Evolutionary conservation across 495 filamentous ascomycete genomes (phyloP), one percentile per base, ranked within the genome.

Genomic region (Trichocladium antarcticum): DNA sequence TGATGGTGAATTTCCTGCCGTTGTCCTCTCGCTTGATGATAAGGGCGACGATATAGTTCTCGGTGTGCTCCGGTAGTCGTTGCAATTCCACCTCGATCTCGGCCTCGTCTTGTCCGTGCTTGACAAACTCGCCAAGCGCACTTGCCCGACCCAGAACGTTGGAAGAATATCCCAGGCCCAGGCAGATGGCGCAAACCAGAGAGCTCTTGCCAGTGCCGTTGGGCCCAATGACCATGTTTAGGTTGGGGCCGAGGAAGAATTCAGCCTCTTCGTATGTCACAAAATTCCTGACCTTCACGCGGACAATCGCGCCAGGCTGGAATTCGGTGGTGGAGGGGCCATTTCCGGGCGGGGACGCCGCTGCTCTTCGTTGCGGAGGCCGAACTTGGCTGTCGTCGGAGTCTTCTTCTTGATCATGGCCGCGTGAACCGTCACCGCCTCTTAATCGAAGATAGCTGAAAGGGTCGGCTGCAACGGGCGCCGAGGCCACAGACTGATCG

Each of bases 201-300:
- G 93, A 95, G 71, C 89, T 95, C 63, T 99, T 99, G 37, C 92
- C 92, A 0, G 92, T 96, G 37, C 92, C 92, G 60, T 99, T 99
- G 8, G 92, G 92, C 0, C 92, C 92, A 56, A 99, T 96, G 48
- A 99, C 81, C 93, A 99, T 97, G 61, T 99, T 99, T 57, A 99
- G 63, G 56, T 84, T 92, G 11, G 93, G 89, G 0, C 92, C 92
- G 4, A 86, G 87, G 42, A 78, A 78, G 65, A 96, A 95, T 54
- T 92, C 87, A 42, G 87, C 89, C 24, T 82, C 78, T 12, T 81
- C 87, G 64, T 97, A 99, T 0, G 93, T 99, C 22, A 99, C 88
- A 59, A 99, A 99, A 58, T 97, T 84, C n/a, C 68, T 72, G 27
- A 97, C 72, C 49, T 81, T 84, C 50, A 97, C 87, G 20, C 89